Percentiles rank a stretch among this genome's conserved stretches.
phyloP scores from a whole-genome alignment of 2,329 filamentous ascomycete species.

The Phialemoniopsis sp. region DNA sequence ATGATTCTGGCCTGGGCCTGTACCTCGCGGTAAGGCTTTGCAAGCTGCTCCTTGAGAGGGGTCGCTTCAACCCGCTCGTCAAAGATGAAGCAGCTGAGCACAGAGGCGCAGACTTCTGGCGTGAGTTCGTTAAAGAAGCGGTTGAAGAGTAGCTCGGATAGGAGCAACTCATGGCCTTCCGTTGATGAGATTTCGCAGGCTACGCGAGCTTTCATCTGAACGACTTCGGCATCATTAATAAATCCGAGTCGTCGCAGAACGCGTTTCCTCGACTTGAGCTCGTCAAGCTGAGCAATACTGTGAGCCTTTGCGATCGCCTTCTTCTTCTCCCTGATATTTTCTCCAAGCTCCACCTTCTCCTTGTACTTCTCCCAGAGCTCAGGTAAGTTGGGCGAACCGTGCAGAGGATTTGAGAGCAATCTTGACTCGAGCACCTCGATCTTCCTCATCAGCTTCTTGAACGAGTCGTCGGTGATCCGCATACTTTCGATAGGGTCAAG shows the following conservation, averaged over 20 bases:
- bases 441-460: slow-evolving; percentile 91
- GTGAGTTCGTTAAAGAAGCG: slow-evolving; percentile 95
- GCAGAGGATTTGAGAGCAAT: slow-evolving; percentile 82
- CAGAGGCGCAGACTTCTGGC: slow-evolving; percentile 80
- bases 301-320: slow-evolving; percentile 82
- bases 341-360: slow-evolving; percentile 68
- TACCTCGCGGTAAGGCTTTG: slow-evolving; percentile 82
- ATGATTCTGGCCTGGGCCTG: slow-evolving; percentile 82
- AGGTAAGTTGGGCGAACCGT: slow-evolving; percentile 80
- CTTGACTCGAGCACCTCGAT: slow-evolving; percentile 95
- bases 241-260: slow-evolving; percentile 92
- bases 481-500: slow-evolving; percentile 96
- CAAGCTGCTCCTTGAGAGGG: slow-evolving; percentile 75
- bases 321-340: slow-evolving; percentile 83
- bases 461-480: slow-evolving; percentile 86
- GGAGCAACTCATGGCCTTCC: slow-evolving; percentile 84
- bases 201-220: slow-evolving; percentile 94
- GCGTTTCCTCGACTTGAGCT: slow-evolving; percentile 92
- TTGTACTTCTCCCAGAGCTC: slow-evolving; percentile 86
- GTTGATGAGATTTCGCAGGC: slow-evolving; percentile 95
- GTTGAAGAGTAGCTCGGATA: slow-evolving; percentile 92
- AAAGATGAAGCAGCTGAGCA: slow-evolving; percentile 93
- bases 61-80: slow-evolving; percentile 88
- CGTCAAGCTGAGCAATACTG: slow-evolving; percentile 88
- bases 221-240: slow-evolving; percentile 92